Evolutionary conservation across 306 rosid genomes (phyloP).

Genomic region (Gleditsia sinensis): DNA sequence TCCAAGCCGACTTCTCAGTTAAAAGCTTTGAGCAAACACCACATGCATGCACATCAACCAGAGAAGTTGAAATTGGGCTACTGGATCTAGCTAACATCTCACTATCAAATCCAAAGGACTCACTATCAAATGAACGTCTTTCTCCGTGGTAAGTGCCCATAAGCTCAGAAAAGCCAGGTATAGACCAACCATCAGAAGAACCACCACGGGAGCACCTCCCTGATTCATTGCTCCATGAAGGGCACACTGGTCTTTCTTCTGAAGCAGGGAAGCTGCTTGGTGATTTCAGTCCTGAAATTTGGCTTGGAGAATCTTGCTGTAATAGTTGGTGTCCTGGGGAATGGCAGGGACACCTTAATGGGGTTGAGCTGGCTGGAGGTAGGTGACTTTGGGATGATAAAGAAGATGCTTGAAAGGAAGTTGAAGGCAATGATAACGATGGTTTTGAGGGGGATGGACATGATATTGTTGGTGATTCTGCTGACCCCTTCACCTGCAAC

Average conservation of each 20-base stretch:
- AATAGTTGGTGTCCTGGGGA: slow-evolving; percentile 70
- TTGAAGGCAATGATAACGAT: slow-evolving; percentile 63
- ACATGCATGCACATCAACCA: slow-evolving; percentile 66
- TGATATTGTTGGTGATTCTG: slow-evolving; percentile 51
- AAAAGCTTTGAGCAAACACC: slow-evolving; percentile 65
- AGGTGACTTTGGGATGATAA: slow-evolving; percentile 54
- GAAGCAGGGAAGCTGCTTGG: slow-evolving; percentile 54
- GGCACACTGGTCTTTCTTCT: slow-evolving; percentile 65
- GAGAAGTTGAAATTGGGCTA: slow-evolving; percentile 55
- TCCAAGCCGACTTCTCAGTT: slow-evolving; percentile 61
- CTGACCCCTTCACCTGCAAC: slow-evolving; percentile 57
- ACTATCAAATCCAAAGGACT: slow-evolving; percentile 65
- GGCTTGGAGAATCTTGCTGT: slow-evolving; percentile 65
- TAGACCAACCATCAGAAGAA: slow-evolving; percentile 88
- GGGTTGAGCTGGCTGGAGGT: slow-evolving; percentile 67
- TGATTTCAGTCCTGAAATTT: slow-evolving; percentile 60
- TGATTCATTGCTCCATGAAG: slow-evolving; percentile 68
- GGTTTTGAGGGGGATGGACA: slow-evolving; percentile 58
- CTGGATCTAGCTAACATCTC: slow-evolving; percentile 66
- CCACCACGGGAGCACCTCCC: slow-evolving; percentile 59
- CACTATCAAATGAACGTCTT: slow-evolving; percentile 86
- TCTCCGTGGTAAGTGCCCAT: slow-evolving; percentile 72
- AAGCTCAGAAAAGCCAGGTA: slow-evolving; percentile 78
- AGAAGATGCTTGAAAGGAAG: slow-evolving; percentile 62
- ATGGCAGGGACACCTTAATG: slow-evolving; percentile 47